Conservation (phyloP, 306 rosid genomes). For the Inga oerstediana region DNA sequence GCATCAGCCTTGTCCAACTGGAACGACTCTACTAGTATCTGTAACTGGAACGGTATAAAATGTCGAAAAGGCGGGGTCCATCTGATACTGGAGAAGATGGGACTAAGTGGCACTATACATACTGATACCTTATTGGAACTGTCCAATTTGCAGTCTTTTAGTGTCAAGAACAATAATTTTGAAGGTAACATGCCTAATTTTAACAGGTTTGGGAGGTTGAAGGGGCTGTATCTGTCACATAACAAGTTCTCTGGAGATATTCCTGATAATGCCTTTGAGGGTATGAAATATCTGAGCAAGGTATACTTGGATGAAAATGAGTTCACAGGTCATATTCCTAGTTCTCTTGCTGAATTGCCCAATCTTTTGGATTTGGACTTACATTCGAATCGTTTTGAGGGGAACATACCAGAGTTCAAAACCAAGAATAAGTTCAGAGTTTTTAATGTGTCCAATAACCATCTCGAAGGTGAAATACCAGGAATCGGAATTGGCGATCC, state of each 20-base stretch:
- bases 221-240: slow-evolving; percentile 51
- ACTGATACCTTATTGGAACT: slow-evolving; percentile 42
- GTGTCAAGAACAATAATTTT: slow-evolving; percentile 63
- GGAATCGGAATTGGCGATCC: slow-evolving; percentile 31
- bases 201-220: slow-evolving; percentile 42
- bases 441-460: slow-evolving; percentile 58
- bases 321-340: slow-evolving; percentile 64
- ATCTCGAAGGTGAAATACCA: slow-evolving; percentile 66
- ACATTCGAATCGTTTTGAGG: slow-evolving; percentile 57
- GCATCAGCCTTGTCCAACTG: slow-evolving; percentile 50
- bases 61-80: slow-evolving; percentile 35
- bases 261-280: slow-evolving; percentile 52
- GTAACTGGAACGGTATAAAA: slow-evolving; percentile 67
- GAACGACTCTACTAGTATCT: slow-evolving; percentile 37
- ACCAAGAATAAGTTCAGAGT: slow-evolving; percentile 33
- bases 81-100: slow-evolving; percentile 61
- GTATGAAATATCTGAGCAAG: slow-evolving; percentile 52
- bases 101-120: slow-evolving; percentile 57
- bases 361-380: slow-evolving; percentile 62
- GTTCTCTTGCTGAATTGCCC: slow-evolving; percentile 58
- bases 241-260: slow-evolving; percentile 69
- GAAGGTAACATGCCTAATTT: slow-evolving; percentile 63
- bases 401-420: slow-evolving; percentile 61
- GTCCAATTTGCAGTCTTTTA: slow-evolving; percentile 47
- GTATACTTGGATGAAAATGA: slow-evolving; percentile 56